These are phyloP conservation scores for Trichopus zeylanicus DNA, from an alignment of 116 monocot species.

Conservation along the genomic window DNA sequence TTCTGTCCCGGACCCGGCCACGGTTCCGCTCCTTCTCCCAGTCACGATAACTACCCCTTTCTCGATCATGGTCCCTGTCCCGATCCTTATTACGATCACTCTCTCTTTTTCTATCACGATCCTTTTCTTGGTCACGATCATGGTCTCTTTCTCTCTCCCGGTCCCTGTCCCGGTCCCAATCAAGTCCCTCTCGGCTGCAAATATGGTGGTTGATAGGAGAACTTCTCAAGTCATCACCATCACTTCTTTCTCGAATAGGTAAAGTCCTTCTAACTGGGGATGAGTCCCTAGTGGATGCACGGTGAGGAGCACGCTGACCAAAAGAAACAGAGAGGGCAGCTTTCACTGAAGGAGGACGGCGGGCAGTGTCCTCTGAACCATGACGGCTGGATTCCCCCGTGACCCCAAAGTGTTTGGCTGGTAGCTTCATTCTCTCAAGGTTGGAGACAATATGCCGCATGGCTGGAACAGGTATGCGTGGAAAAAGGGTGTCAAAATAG, in stretches of 20 bases:
- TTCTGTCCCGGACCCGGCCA: slow-evolving; percentile 11
- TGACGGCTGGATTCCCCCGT: slow-evolving; percentile 77
- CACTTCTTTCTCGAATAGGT: slow-evolving; percentile 26
- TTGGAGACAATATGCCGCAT: slow-evolving; percentile 57
- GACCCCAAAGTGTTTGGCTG: slow-evolving; percentile 56
- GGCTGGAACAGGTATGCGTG: slow-evolving; percentile 70
- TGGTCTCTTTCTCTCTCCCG: no score
- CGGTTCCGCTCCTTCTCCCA: slow-evolving; percentile 20
- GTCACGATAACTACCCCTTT: slow-evolving; percentile 14
- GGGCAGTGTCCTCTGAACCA: slow-evolving; percentile 77
- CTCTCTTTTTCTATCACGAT: no score
- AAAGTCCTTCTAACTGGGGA: slow-evolving; percentile 72
- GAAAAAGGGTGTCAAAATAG: slow-evolving; percentile 91
- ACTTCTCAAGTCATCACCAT: slow-evolving; percentile 15
- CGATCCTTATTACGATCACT: slow-evolving; percentile 13
- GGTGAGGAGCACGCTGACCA: slow-evolving; percentile 89
- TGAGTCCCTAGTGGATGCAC: slow-evolving; percentile 82
- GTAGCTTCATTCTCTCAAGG: slow-evolving; percentile 76
- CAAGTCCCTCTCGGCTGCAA: slow-evolving; percentile 25
- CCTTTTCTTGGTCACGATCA: no score
- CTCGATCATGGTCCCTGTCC: slow-evolving; percentile 17
- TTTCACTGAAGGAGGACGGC: slow-evolving; percentile 87
- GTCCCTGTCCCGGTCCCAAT: slow-evolving; percentile 11
- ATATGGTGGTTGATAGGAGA: slow-evolving; percentile 16
- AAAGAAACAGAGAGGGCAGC: slow-evolving; percentile 87